Evolutionary conservation across 1,284 basidiomycete species (phyloP), one percentile per base, ranked within the genome.

Genomic region (Leccinum huronense): DNA sequence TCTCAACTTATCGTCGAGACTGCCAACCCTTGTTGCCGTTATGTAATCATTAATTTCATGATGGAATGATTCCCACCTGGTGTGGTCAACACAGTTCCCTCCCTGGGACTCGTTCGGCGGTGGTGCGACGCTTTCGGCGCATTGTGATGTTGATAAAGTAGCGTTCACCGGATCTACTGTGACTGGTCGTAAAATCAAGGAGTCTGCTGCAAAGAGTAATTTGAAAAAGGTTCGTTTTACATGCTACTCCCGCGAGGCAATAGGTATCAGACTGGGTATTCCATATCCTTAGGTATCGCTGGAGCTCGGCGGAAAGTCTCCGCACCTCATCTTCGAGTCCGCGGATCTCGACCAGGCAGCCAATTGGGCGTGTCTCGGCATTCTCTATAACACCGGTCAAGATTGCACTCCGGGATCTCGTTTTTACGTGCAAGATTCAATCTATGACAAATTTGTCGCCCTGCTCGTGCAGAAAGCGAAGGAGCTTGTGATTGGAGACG

Each of bases 221-320:
- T 79, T 98, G 69, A 97, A 97, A 79, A 92, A 92, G 82, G 89
- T 85, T 61, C 42, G 60, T 27, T 63, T 61, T 65, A 69, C 68
- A 74, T 71, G 69, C 66, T 34, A 67, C 62, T 69, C 72, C 68
- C 65, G 69, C 69, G 68, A 73, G 69, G 72, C 61, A 62, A 59
- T 63, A 63, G 33, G 56, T 59, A 65, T 62, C 63, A 59, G 61
- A 59, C 60, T 58, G 60, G 60, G 16, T 59, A 34, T 63, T 38
- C 57, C 38, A 67, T 63, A 67, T 71, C n/a, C 57, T 14, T 19
- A 94, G 86, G 88, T 97, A 60, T 94, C 93, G 59, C 84, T 98
- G 67, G 96, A 98, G 78, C 87, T 98, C 36, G 95, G 95, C 59
- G 95, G 95, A 59, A 98, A 98, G 80, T 94, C 93, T n/a, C 94